A percentile compares a stretch with the other conserved stretches of the same genome.
These are phyloP conservation scores for Teratosphaeria epicoccoides DNA, from an alignment of 2,329 filamentous ascomycete species.

Conservation along the genomic window DNA sequence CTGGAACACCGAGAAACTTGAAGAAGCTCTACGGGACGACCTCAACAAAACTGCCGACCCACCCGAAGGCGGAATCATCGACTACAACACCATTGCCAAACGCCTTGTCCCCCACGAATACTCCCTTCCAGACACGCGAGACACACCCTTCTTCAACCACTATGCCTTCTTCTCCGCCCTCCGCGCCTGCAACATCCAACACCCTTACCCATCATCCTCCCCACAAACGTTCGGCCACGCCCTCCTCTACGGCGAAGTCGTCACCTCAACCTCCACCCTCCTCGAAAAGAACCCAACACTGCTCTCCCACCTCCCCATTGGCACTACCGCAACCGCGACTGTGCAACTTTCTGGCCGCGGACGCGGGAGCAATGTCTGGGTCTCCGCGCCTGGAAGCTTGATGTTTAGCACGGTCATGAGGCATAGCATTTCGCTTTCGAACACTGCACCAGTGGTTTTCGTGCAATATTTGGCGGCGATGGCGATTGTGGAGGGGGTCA, in stretches of 20 bases:
- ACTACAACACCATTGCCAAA: constrained; percentile 66
- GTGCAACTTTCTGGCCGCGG: constrained; percentile 82
- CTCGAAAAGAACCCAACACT: constrained; percentile 84
- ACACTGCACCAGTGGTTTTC: constrained; percentile 74
- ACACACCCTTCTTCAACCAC: constrained; percentile 82
- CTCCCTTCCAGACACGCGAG: constrained; percentile 54
- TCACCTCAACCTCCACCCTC: constrained; percentile 88
- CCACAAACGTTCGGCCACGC: constrained; percentile 58
- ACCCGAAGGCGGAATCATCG: constrained; percentile 31
- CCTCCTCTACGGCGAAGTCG: constrained; percentile 79
- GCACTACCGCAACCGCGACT: constrained; percentile 81
- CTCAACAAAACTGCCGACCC: background rate
- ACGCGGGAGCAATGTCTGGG: constrained; percentile 86
- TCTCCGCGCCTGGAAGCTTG: constrained; percentile 74
- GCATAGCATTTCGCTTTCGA: constrained; percentile 62
- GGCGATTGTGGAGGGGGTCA: constrained; percentile 74
- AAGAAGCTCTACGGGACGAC: background rate
- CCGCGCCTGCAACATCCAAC: constrained; percentile 46
- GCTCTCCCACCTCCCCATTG: constrained; percentile 64
- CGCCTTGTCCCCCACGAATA: constrained; percentile 62
- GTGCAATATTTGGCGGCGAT: constrained; percentile 87
- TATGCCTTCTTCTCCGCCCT: constrained; percentile 65
- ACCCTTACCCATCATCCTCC: constrained; percentile 40
- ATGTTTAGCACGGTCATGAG: constrained; percentile 84
- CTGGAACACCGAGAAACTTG: background rate